These are phyloP conservation scores for Fusarium redolens DNA, from an alignment of 2,329 filamentous ascomycete genomes.

Conservation along the genomic window DNA sequence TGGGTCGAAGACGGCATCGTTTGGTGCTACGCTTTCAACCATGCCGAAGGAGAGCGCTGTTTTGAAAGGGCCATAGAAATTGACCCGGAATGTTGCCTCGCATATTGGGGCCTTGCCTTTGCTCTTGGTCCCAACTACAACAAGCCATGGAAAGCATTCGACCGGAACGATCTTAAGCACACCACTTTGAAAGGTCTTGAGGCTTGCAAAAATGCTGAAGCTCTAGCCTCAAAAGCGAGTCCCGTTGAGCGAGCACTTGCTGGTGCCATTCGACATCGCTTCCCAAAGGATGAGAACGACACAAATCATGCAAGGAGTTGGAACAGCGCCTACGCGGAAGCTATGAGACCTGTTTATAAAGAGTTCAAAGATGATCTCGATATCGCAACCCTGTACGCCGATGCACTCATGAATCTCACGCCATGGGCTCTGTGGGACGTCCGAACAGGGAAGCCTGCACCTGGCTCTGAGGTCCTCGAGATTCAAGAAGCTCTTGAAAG, in stretches of 20 bases:
- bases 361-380: conserved; percentile 52
- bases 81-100: conserved; percentile 68
- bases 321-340: conserved; percentile 45
- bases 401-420: conserved; percentile 57
- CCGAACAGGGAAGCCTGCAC: conserved; percentile 47
- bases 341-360: conserved; percentile 50
- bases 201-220: conserved; percentile 27
- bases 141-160: conserved; percentile 70
- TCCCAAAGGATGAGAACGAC: conserved; percentile 60
- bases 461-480: conserved; percentile 49
- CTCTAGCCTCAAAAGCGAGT: conserved; percentile 23
- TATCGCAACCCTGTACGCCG: conserved; percentile 46
- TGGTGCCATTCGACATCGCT: conserved; percentile 70
- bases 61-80: conserved; percentile 66
- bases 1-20: conserved; percentile 77
- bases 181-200: conserved; percentile 27
- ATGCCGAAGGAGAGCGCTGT: conserved; percentile 71
- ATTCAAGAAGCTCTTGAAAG: conserved; percentile 51
- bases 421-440: conserved; percentile 57
- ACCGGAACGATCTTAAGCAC: conserved; percentile 36
- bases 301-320: conserved; percentile 56
- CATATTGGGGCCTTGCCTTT: conserved; percentile 76
- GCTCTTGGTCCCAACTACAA: conserved; percentile 78
- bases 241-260: conserved; percentile 70
- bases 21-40: conserved; percentile 79